A percentile compares a stretch with the other conserved stretches of the same genome.
phyloP scores from a whole-genome alignment of 805 yeast species.

The Teunomyces aglyptinius region DNA sequence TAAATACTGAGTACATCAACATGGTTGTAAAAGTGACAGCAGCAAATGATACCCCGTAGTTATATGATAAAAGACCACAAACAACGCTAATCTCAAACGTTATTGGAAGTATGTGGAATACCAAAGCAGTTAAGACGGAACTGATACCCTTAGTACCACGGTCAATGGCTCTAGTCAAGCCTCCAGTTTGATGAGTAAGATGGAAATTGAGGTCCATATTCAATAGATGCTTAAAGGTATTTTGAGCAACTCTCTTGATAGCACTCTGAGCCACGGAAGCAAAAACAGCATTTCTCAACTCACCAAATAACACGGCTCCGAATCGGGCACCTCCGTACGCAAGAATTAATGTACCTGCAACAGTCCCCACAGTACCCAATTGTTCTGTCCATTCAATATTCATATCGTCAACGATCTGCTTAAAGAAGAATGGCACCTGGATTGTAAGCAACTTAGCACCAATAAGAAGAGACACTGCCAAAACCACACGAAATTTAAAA shows the following conservation, averaged over 20 bases:
- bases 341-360: slow-evolving; percentile 64
- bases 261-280: slow-evolving; percentile 96
- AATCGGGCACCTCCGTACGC: slow-evolving; percentile 94
- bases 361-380: slow-evolving; percentile 61
- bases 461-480: slow-evolving; percentile 72
- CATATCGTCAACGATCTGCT: slow-evolving; percentile 83
- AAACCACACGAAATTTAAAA: slow-evolving; percentile 67
- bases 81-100: slow-evolving; percentile 90
- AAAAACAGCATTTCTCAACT: slow-evolving; percentile 89
- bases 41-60: slow-evolving; percentile 87
- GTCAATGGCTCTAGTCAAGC: slow-evolving; percentile 92
- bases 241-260: slow-evolving; percentile 82
- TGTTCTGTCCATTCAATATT: slow-evolving; percentile 77
- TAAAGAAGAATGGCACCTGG: slow-evolving; percentile 94
- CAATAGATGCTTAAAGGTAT: slow-evolving; percentile 81
- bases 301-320: slow-evolving; percentile 93
- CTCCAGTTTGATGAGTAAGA: slow-evolving; percentile 90
- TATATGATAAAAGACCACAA: slow-evolving; percentile 89
- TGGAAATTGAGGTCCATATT: slow-evolving; percentile 88
- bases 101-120: slow-evolving; percentile 93
- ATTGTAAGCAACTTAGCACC: slow-evolving; percentile 85
- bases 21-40: slow-evolving; percentile 84
- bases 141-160: slow-evolving; percentile 97
- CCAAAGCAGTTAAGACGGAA: slow-evolving; percentile 91
- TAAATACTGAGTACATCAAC: slow-evolving; percentile 83